A percentile compares a stretch with the other conserved stretches of the same genome.
Conservation (phyloP, 2,329 filamentous ascomycete genomes). For the Diaporthe vaccinii region DNA sequence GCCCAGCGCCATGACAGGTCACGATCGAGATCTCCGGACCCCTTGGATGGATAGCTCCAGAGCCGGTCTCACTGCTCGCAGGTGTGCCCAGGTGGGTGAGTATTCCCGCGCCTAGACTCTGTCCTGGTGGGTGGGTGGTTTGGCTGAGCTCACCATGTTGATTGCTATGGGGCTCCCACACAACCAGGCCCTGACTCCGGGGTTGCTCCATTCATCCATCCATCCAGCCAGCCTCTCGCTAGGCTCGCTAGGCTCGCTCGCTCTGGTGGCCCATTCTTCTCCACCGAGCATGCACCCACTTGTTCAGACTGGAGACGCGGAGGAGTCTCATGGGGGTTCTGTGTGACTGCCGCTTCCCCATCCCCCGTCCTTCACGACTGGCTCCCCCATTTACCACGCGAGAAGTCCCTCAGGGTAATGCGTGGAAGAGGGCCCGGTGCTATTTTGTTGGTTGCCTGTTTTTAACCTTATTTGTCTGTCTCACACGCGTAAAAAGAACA, state of each 20-base stretch:
- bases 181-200: background rate
- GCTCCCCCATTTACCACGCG: background rate
- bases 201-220: background rate
- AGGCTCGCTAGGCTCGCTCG: background rate
- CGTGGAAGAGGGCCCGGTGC: background rate
- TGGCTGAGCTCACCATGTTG: conserved; percentile 14
- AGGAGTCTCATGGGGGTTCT: conserved; percentile 14
- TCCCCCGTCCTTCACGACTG: background rate
- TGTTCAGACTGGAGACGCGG: conserved; percentile 20
- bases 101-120: background rate
- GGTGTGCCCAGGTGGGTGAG: background rate
- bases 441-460: conserved; percentile 7
- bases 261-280: background rate
- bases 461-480: conserved; percentile 18
- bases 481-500: background rate
- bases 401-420: background rate
- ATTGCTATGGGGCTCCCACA: background rate
- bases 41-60: background rate
- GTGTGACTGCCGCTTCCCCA: background rate
- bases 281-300: background rate
- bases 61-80: conserved; percentile 17
- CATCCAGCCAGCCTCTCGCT: background rate
- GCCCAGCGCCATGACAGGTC: background rate
- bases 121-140: background rate
- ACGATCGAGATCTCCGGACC: background rate